Conservation (phyloP, 2,329 filamentous ascomycete genomes). For the Cryphonectria carpinicola region DNA sequence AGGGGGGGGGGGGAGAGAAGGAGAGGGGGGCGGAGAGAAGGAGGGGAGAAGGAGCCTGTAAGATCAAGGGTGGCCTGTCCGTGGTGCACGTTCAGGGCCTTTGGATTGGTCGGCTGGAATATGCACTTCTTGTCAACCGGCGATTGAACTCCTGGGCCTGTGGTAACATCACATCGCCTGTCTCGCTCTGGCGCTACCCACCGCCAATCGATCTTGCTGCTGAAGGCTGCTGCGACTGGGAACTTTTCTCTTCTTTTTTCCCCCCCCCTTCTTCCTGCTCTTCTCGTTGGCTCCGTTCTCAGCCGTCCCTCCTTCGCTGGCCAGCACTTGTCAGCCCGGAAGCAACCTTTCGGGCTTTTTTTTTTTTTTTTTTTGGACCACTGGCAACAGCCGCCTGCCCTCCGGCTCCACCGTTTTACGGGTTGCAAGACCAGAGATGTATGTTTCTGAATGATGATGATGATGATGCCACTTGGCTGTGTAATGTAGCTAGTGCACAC, state of each 20-base stretch:
- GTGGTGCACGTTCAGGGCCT: background rate
- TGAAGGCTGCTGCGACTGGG: background rate
- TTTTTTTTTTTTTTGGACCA: background rate
- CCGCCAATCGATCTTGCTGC: conserved; percentile 18
- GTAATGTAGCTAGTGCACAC: background rate
- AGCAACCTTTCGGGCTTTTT: background rate
- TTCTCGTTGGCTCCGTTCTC: background rate
- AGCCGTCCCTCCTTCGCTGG: background rate
- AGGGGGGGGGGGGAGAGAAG: too few species aligned
- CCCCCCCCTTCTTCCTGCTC: too few species aligned
- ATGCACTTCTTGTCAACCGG: conserved; percentile 1
- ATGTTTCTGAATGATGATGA: background rate
- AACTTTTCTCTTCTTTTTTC: background rate
- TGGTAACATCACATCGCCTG: conserved; percentile 11
- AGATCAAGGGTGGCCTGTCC: background rate
- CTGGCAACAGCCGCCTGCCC: background rate
- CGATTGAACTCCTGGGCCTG: conserved; percentile 1
- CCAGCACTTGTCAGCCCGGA: background rate
- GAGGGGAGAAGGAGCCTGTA: background rate
- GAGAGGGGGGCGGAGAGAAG: too few species aligned
- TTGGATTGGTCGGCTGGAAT: background rate
- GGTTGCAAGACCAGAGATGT: background rate
- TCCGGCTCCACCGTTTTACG: background rate
- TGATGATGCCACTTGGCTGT: background rate
- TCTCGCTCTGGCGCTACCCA: conserved; percentile 9